Base-by-base conservation (phyloP, 1,284 basidiomycete genomes). In the Cryptococcus jaspeensis region DNA sequence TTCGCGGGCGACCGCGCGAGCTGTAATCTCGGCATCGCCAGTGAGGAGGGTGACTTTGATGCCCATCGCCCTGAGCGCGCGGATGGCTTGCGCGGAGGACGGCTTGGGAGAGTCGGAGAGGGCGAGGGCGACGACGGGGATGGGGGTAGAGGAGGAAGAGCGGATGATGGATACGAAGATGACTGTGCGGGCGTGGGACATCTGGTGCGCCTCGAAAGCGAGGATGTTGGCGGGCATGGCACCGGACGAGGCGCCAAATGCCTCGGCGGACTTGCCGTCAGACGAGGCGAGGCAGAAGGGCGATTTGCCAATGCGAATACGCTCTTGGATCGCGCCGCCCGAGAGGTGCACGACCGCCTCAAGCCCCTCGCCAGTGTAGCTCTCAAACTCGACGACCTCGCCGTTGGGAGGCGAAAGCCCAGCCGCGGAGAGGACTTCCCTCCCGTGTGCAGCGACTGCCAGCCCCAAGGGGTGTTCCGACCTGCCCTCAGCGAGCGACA, bases 381-480 rank as follows among this genome's bases (percentile, higher is more conserved):
- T 90, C 73, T 94, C 89, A 71, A 99, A 99, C 3, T 78, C 73
- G 13, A 71, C 57, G 22, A 82, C 76, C 46, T 78, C 76, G n/a
- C 78, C 76, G 20, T 70, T 61, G 1, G 81, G 79, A 44, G 85
- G 82, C 16, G 74, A 65, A 1, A 81, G 63, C 20, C 80, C 76
- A 9, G 79, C 69, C 13, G 82, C 80, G 3, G 74, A 63, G 12
- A 94, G 76, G 0, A 85, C 70, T 32, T 88, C 85, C 69, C 85
- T 88, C 28, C 88, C 90, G 74, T 92, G 89, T 0, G 83, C 77
- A 0, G 93, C 89, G 44, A 97, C 85, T 5, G 96, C 94, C 69
- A 91, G 88, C 3, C 93, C 96, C 12, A 99, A 84, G 0, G 96
- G 95, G 73, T 99, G 96, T 74, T 99, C 96, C 0, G 93, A 97